Evolutionary conservation across 192 early-diverging fungal genomes (phyloP).

Genomic region (Phlyctochytrium arcticum): DNA sequence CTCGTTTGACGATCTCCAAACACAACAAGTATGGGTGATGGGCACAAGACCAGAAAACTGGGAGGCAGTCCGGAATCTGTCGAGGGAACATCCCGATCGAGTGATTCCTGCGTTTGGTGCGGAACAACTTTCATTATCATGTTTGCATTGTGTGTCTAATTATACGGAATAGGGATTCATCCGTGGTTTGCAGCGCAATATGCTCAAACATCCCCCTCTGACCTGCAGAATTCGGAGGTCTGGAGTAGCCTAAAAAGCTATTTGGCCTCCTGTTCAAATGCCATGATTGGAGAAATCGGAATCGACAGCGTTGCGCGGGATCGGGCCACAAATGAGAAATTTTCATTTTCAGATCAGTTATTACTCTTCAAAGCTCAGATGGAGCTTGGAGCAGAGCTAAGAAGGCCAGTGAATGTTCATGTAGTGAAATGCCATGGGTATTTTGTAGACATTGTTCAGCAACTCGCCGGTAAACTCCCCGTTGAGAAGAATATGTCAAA

Average conservation of each 20-base stretch:
- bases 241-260: constrained; percentile 27
- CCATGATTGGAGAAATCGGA: constrained; percentile 64
- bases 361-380: constrained; percentile 63
- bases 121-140: not conserved
- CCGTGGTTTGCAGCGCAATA: constrained; percentile 37
- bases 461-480: constrained; percentile 14
- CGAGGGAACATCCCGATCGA: not conserved
- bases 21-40: constrained; percentile 27
- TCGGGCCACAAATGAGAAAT: constrained; percentile 28
- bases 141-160: not conserved
- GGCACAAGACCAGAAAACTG: constrained; percentile 26
- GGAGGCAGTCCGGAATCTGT: constrained; percentile 2
- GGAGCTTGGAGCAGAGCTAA: constrained; percentile 60
- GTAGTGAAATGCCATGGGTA: constrained; percentile 73
- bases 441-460: constrained; percentile 45
- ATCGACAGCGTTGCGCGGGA: constrained; percentile 54
- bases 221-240: not conserved
- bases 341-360: constrained; percentile 48
- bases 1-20: not conserved
- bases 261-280: constrained; percentile 33
- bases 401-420: constrained; percentile 68
- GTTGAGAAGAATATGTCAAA: constrained; percentile 15
- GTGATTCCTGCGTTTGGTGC: constrained; percentile 30
- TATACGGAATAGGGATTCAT: constrained; percentile 29
- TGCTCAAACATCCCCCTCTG: not conserved